Conservation (phyloP, 805 yeast genomes). For the Wickerhamiella brachini region DNA sequence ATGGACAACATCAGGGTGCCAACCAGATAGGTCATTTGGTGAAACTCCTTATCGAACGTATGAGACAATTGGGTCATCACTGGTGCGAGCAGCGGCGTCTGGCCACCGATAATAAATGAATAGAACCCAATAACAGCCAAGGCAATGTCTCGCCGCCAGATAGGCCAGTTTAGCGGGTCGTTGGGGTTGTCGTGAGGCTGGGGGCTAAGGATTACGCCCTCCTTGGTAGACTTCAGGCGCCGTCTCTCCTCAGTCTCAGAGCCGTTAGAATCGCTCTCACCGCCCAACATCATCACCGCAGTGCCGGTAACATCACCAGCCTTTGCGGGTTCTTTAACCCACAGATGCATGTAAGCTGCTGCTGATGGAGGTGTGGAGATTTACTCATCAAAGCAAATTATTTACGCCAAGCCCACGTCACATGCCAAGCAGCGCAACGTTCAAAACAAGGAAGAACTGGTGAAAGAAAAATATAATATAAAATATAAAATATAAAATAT, state of each 20-base stretch:
- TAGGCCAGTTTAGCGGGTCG: conserved; percentile 56
- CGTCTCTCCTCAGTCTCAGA: conserved; percentile 10
- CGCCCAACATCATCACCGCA: conserved; percentile 27
- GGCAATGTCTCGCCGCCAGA: conserved; percentile 43
- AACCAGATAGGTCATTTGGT: conserved; percentile 38
- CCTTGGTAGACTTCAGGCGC: conserved; percentile 31
- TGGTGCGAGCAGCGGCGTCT: conserved; percentile 46
- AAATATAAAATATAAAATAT: too few species aligned
- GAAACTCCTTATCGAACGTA: conserved; percentile 32
- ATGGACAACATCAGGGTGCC: conserved; percentile 46
- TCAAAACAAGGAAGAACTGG: too few species aligned
- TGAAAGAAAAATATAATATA: too few species aligned
- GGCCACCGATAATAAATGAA: conserved; percentile 49
- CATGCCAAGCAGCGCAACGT: too few species aligned
- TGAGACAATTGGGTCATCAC: conserved; percentile 31
- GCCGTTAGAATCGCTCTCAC: not conserved
- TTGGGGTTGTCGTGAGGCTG: conserved; percentile 52
- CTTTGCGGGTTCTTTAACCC: conserved; percentile 30
- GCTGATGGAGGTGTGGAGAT: not conserved
- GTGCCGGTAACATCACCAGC: conserved; percentile 33
- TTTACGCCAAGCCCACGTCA: not conserved
- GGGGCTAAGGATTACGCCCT: conserved; percentile 41
- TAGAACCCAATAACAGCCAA: conserved; percentile 40
- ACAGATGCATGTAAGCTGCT: conserved; percentile 9
- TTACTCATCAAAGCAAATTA: not conserved